Evolutionary conservation across 352 stramenopile species (phyloP).

Genomic region (Globisporangium okanoganense): DNA sequence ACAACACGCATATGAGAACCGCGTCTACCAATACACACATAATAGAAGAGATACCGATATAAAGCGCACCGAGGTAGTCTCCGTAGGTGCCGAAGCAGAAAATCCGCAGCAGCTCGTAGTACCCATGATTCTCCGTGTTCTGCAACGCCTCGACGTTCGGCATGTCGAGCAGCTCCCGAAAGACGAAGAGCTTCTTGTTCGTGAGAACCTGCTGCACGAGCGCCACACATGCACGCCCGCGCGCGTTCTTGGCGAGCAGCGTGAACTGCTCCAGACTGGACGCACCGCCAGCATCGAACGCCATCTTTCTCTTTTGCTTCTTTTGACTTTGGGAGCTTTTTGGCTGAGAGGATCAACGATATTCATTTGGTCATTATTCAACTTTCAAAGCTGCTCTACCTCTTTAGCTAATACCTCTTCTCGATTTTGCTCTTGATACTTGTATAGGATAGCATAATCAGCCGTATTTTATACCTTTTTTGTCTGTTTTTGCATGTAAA

Average conservation of each 20-base stretch:
- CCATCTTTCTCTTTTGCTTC: conserved; percentile 28
- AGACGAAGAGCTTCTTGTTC: conserved; percentile 93
- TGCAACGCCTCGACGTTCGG: conserved; percentile 85
- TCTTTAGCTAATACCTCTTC: too few species aligned
- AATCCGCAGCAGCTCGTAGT: conserved; percentile 83
- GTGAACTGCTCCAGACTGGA: conserved; percentile 91
- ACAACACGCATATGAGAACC: background rate
- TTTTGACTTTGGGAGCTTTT: conserved; percentile 2
- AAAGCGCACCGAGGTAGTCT: conserved; percentile 69
- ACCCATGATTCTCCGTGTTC: conserved; percentile 66
- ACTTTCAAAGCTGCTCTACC: too few species aligned
- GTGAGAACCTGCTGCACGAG: conserved; percentile 91
- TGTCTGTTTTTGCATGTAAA: background rate
- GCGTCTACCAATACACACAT: background rate
- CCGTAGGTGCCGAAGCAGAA: conserved; percentile 89
- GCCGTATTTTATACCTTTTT: background rate
- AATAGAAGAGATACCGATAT: conserved; percentile 9
- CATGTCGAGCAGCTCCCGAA: conserved; percentile 91
- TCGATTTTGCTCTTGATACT: too few species aligned
- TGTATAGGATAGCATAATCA: too few species aligned
- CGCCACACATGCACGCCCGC: conserved; percentile 86
- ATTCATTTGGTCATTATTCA: too few species aligned
- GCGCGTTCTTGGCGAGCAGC: conserved; percentile 89
- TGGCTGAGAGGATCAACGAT: background rate
- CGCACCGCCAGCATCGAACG: conserved; percentile 61